Base-by-base conservation (phyloP, 2,329 filamentous ascomycete species). In the Colletotrichum nymphaeae region DNA sequence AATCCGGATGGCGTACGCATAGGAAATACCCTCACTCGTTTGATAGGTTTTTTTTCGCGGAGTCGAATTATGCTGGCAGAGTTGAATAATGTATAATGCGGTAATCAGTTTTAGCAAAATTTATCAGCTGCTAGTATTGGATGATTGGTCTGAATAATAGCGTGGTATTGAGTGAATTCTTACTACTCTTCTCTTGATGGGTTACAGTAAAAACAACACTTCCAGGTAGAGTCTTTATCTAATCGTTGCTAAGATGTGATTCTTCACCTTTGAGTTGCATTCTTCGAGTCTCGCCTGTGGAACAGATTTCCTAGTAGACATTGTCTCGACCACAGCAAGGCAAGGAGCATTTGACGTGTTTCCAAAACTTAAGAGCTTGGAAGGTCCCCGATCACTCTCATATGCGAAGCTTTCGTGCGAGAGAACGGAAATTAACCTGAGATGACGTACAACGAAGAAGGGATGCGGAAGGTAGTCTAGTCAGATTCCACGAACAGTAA, bases 11-110 rank as follows among this genome's bases (percentile, higher is more conserved):
- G 69, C 49, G 30, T 56, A 24, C 35, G 22, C n/a, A 53, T 12
- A 46, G 59, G 65, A 69, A 42, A 64, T 64, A 60, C 66, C 66
- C 59, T 72, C 66, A 49, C 42, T 72, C 59, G 53, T 28, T 72
- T 60, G 59, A 1, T n/a, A n/a, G n/a, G n/a, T n/a, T 28, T 69
- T 26, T 14, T 22, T 9, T 6, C 24, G 28, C 16, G 19, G 49
- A 58, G 12, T 4, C 3, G 26, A 5, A 59, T 14, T 14, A 32
- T 7, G 14, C 4, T 55, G 14, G 24, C 5, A 46, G 16, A 19
- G 19, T 19, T 28, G 19, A 11, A 11, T 63, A 57, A 71, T 52
- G 19, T 57, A 28, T 71, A 52, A 57, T 68, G 5, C 4, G 26
- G 4, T 19, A 26, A 12, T 8, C 5, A 12, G 8, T 16, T 26